phyloP scores from a whole-genome alignment of 768 basidiomycete genomes.

The Gautieria morchelliformis region DNA sequence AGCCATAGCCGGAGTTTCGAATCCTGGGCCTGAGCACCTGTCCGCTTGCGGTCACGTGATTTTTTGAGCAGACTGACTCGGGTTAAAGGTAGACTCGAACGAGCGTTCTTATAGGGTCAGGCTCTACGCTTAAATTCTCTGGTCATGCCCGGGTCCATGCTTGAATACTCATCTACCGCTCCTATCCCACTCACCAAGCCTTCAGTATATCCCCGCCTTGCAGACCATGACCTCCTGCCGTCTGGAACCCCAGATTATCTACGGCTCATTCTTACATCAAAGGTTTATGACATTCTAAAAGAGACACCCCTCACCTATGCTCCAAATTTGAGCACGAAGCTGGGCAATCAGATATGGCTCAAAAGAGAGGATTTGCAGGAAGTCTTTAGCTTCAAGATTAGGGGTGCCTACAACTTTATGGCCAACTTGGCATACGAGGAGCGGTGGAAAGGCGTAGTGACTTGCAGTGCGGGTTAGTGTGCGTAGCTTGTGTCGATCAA shows the following conservation, averaged over 20 bases:
- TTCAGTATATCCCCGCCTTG: conserved; percentile 52
- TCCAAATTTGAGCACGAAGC: conserved; percentile 71
- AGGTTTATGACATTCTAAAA: conserved; percentile 82
- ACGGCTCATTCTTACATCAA: conserved; percentile 76
- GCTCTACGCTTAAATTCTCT: too few relatives aligned
- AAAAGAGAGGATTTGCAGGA: conserved; percentile 96
- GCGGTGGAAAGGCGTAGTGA: conserved; percentile 94
- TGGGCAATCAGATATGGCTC: conserved; percentile 91
- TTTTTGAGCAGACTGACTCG: too few relatives aligned
- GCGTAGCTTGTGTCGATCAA: conserved; percentile 24
- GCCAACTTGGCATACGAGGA: conserved; percentile 79
- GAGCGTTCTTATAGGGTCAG: too few relatives aligned
- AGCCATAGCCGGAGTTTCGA: too few relatives aligned
- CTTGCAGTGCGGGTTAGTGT: conserved; percentile 94
- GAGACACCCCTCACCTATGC: conserved; percentile 88
- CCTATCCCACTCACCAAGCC: conserved; percentile 40
- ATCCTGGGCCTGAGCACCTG: too few relatives aligned
- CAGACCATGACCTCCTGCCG: conserved; percentile 53
- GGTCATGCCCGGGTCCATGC: conserved; percentile 19
- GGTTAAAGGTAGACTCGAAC: too few relatives aligned
- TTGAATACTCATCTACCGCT: conserved; percentile 61
- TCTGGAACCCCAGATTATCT: conserved; percentile 78
- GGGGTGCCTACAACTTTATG: conserved; percentile 99
- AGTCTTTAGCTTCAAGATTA: conserved; percentile 98
- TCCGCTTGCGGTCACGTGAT: too few relatives aligned